Conservation (phyloP, 768 basidiomycete species). For the Collybia sp. region DNA sequence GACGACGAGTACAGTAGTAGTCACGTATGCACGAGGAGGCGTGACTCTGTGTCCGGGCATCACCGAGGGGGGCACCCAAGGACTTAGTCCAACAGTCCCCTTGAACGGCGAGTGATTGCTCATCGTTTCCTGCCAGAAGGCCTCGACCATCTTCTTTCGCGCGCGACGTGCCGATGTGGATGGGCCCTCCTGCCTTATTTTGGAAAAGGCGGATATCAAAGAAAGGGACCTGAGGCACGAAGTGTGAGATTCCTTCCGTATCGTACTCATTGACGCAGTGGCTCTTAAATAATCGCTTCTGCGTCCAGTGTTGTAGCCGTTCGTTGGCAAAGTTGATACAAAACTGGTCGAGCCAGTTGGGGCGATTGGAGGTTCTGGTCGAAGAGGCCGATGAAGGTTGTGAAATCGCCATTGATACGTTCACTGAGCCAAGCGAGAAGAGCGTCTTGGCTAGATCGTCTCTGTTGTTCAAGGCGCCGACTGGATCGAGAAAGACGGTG, state of each 20-base stretch:
- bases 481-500: constrained; percentile 92
- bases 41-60: too few species aligned
- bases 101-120: constrained; percentile 94
- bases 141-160: constrained; percentile 95
- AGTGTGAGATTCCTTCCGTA: constrained; percentile 70
- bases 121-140: constrained; percentile 91
- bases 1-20: too few species aligned
- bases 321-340: constrained; percentile 97
- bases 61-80: too few species aligned
- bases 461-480: constrained; percentile 87
- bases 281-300: constrained; percentile 74
- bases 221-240: constrained; percentile 69
- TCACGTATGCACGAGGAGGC: too few species aligned
- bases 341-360: constrained; percentile 95
- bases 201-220: constrained; percentile 86
- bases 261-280: constrained; percentile 83
- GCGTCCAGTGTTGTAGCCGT: constrained; percentile 78
- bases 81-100: too few species aligned
- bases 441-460: constrained; percentile 93
- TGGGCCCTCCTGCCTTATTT: constrained; percentile 82
- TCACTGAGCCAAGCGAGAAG: constrained; percentile 98
- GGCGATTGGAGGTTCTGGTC: constrained; percentile 87
- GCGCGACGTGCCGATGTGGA: constrained; percentile 84
- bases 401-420: constrained; percentile 93
- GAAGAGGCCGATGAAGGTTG: constrained; percentile 88